Percentiles rank a stretch among this genome's conserved stretches.
These are phyloP conservation scores for Amauroascus verrucosus DNA, from an alignment of 2,329 filamentous ascomycete species.

Conservation along the genomic window DNA sequence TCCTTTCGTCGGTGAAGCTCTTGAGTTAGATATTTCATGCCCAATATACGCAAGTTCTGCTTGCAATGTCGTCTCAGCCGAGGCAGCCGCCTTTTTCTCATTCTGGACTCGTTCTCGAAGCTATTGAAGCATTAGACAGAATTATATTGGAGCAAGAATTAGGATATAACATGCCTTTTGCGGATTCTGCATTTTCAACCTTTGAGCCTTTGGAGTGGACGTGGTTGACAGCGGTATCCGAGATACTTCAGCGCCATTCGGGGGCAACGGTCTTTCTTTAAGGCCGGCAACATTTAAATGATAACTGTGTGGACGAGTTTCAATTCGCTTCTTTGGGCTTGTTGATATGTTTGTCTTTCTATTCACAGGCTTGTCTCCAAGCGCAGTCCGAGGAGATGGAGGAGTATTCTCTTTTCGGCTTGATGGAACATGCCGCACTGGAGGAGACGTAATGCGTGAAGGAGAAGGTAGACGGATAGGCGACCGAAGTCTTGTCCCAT, in stretches of 20 bases:
- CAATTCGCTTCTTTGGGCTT: conserved; percentile 35
- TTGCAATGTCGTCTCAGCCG: conserved; percentile 58
- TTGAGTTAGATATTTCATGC: conserved; percentile 57
- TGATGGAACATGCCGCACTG: conserved; percentile 11
- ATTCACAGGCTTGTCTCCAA: conserved; percentile 27
- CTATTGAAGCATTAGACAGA: conserved; percentile 20
- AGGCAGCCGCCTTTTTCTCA: conserved; percentile 64
- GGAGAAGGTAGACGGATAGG: conserved; percentile 19
- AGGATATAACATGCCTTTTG: conserved; percentile 40
- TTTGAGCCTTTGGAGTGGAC: conserved; percentile 60
- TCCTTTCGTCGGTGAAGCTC: conserved; percentile 13
- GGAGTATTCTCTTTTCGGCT: conserved; percentile 34
- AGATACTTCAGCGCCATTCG: conserved; percentile 25
- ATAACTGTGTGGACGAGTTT: conserved; percentile 21
- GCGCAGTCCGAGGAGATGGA: conserved; percentile 26
- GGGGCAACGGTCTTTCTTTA: conserved; percentile 26
- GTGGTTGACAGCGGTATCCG: conserved; percentile 39
- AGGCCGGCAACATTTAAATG: conserved; percentile 26
- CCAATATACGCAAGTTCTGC: conserved; percentile 70
- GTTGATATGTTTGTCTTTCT: conserved; percentile 26
- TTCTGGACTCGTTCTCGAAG: conserved; percentile 72
- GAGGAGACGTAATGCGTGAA: conserved; percentile 23
- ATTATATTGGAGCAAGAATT: background rate
- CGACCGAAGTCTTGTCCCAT: conserved; percentile 7
- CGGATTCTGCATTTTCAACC: conserved; percentile 55